phyloP scores from a whole-genome alignment of 2,329 filamentous ascomycete genomes.

The Bipolaris victoriae region DNA sequence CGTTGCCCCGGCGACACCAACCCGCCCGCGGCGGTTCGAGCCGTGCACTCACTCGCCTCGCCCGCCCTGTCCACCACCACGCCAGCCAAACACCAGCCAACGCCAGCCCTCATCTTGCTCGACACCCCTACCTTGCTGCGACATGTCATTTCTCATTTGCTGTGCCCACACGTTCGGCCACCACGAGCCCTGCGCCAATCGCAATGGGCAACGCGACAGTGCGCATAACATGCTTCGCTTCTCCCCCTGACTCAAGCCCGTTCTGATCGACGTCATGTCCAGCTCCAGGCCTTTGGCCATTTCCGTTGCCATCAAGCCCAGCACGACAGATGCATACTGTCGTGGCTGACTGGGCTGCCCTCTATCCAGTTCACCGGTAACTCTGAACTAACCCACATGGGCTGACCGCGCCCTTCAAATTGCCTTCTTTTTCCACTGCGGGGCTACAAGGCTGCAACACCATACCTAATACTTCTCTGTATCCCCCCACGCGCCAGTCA shows the following conservation, averaged over 20 bases:
- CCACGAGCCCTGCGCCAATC: conserved; percentile 1
- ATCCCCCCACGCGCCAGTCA: not conserved
- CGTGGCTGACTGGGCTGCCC: conserved; percentile 3
- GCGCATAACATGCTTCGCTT: conserved; percentile 2
- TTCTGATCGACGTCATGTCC: conserved; percentile 6
- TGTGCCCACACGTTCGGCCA: conserved; percentile 1
- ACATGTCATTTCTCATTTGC: conserved; percentile 2
- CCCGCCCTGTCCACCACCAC: conserved; percentile 6
- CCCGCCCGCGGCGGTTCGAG: conserved; percentile 17
- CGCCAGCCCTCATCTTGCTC: conserved; percentile 8
- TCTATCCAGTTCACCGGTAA: conserved; percentile 18
- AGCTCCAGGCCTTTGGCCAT: not conserved
- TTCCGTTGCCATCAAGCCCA: not conserved
- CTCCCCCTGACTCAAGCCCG: not conserved
- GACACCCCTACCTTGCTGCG: conserved; percentile 16
- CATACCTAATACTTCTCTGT: not conserved
- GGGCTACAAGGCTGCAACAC: conserved; percentile 3
- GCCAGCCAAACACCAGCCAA: not conserved
- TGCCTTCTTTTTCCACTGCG: not conserved
- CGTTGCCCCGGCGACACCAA: conserved; percentile 23
- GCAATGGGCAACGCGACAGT: conserved; percentile 11
- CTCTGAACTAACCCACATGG: not conserved
- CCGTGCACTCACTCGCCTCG: conserved; percentile 21
- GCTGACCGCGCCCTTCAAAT: conserved; percentile 10
- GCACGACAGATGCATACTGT: not conserved